phyloP scores from a whole-genome alignment of 495 filamentous ascomycete species.

The Podospora pseudocomata region DNA sequence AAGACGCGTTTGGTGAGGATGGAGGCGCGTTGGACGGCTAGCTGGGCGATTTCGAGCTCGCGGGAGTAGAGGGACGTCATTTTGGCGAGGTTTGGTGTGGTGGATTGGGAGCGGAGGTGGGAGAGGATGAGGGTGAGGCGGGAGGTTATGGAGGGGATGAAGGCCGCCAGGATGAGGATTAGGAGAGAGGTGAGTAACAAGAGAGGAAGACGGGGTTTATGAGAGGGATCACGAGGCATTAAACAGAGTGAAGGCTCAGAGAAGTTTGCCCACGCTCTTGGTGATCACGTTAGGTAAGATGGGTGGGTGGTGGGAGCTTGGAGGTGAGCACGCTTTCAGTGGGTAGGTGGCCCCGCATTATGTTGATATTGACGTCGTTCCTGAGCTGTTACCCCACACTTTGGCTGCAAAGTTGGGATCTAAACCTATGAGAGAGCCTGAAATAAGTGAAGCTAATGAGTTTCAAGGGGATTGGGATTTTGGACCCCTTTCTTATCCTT shows the following conservation, averaged over 20 bases:
- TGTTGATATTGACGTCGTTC: constrained; percentile 7
- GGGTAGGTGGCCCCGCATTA: background rate
- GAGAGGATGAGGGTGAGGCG: constrained; percentile 23
- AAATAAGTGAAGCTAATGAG: background rate
- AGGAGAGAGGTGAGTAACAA: constrained; percentile 15
- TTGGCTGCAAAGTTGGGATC: background rate
- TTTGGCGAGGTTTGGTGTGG: constrained; percentile 1
- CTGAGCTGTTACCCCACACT: background rate
- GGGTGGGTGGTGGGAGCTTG: background rate
- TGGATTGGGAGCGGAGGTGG: constrained; percentile 14
- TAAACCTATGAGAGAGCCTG: background rate
- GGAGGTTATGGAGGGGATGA: constrained; percentile 15
- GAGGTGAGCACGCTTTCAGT: background rate
- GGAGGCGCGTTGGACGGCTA: constrained; percentile 86
- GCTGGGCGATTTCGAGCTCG: constrained; percentile 81
- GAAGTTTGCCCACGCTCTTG: constrained; percentile 4
- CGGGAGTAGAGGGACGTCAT: constrained; percentile 55
- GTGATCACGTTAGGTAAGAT: constrained; percentile 1
- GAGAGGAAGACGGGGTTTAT: constrained; percentile 9
- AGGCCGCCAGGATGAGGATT: constrained; percentile 27
- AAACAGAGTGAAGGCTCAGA: background rate
- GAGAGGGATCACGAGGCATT: constrained; percentile 4
- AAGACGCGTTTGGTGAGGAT: constrained; percentile 91
- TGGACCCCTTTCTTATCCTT: background rate
- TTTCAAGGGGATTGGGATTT: background rate